Base-by-base conservation (phyloP, 1,284 basidiomycete genomes). In the Marasmius sp. region DNA sequence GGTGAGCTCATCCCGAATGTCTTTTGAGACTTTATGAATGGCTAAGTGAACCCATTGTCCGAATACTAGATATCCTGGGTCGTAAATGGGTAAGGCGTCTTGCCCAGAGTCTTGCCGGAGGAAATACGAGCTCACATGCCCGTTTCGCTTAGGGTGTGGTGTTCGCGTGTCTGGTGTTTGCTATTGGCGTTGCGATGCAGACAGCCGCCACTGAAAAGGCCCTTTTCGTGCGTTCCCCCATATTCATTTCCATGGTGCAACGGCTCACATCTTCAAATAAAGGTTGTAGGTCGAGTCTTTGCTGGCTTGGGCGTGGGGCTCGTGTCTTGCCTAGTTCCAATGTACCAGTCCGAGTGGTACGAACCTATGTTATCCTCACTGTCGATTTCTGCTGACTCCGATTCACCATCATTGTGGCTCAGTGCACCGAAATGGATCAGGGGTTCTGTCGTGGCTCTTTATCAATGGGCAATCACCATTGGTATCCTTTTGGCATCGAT, bases 251-350 rank as follows among this genome's bases (percentile, higher is more conserved):
- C 7, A 36, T 50, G 6, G n/a, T 4, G 3, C 53, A 36, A n/a
- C 12, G 3, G 11, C 20, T 12, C 11, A 14, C n/a, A 36, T 36
- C 38, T 16, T 14, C 52, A 43, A 27, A 27, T 20, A 47, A 48
- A 75, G 74, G 75, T 87, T 67, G 83, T 85, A 64, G 93, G 93
- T 63, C 91, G 93, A 79, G 86, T 94, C 63, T 80, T 94, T 67
- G 93, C 92, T 53, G 93, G 93, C 77, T 74, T 92, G 63, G 92
- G 92, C 76, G 92, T 95, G 66, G 94, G 93, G 67, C 81, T 89
- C 69, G 82, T 81, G 8, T 81, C 80, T 11, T 73, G 71, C 61
- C 65, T 81, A 27, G 33, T 45, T 59, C 89, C 90, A 64, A 88
- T 95, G 84, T 95, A 94, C 80, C 91, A 93, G 78, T 89, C 88